Evolutionary conservation across 495 filamentous ascomycete genomes (phyloP), one percentile per base, ranked within the genome.

Genomic region (Penicillium chermesinum): DNA sequence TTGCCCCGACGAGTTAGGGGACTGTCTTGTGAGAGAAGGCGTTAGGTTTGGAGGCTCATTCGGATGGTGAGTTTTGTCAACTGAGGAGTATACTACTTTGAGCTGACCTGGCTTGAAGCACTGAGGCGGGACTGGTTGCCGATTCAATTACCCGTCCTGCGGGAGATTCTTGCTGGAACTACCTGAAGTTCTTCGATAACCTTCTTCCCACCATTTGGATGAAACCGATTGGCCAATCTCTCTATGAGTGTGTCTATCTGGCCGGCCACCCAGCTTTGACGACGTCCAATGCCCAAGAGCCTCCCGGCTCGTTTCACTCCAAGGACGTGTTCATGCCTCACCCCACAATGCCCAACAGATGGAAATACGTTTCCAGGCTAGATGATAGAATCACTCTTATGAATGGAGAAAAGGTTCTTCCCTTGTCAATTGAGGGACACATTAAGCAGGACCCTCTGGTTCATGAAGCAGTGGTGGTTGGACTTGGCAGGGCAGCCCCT

Each of bases 401-500:
- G 5, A 88, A 80, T 46, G 85, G 85, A 0, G 83, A 88, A 54
- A 89, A 89, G 47, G 74, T 86, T 0, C 65, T 84, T n/a, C 83
- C 85, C 0, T 52, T 85, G 3, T 63, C 72, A 0, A 79, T 84
- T 38, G 85, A 88, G 57, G 77, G 78, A 1, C 59, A 53, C 1
- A 71, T 87, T 17, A 74, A 77, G 40, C 63, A 76, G 16, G 61
- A 78, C 41, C 57, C 63, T 8, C 47, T 75, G 1, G 65, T 85
- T 2, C 59, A 72, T 20, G 84, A 85, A 44, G 78, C 74, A 8
- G 66, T 83, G 4, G 72, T 87, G 1, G 76, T 87, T 44, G 84
- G 81, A 3, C 57, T 73, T 1, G 72, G 65, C 12, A 71, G 66
- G 22, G 52, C 71, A 3, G 65, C 72, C 10, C 78, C 80, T 0